Evolutionary conservation across 2,329 filamentous ascomycete species (phyloP).

Genomic region (Trichoderma gracile): DNA sequence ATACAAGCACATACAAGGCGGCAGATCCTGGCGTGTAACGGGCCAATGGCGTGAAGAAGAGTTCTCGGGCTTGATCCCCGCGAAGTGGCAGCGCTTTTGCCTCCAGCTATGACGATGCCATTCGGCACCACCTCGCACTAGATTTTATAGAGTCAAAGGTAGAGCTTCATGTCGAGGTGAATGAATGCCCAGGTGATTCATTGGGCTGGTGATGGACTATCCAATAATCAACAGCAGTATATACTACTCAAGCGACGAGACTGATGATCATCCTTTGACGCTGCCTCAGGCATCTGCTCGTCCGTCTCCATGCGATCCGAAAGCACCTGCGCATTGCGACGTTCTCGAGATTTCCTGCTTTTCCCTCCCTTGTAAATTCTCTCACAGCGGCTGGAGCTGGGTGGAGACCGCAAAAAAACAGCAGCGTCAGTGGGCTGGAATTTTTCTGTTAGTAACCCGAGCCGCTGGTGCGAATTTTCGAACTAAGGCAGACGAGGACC

Average conservation of each 20-base stretch:
- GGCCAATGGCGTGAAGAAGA: neutral
- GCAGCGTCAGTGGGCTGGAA: constrained; percentile 13
- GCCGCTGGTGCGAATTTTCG: constrained; percentile 35
- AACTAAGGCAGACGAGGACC: constrained; percentile 20
- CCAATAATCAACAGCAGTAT: no score
- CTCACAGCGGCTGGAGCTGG: constrained; percentile 19
- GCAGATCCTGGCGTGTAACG: neutral
- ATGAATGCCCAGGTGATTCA: no score
- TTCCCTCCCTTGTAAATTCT: constrained; percentile 12
- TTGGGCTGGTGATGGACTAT: no score
- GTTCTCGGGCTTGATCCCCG: neutral
- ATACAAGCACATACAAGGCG: neutral
- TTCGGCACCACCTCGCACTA: no score
- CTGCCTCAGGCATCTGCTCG: constrained; percentile 22
- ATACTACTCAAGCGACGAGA: no score
- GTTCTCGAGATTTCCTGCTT: neutral
- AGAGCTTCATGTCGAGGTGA: no score
- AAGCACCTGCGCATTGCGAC: neutral
- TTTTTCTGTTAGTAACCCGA: constrained; percentile 22
- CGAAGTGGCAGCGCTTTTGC: neutral
- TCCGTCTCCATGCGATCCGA: neutral
- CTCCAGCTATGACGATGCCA: constrained; percentile 2
- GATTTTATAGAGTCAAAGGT: no score
- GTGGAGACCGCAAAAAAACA: constrained; percentile 17
- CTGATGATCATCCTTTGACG: neutral